These are phyloP conservation scores for Lecanicillium sp. DNA, from an alignment of 2,329 filamentous ascomycete genomes.

Conservation along the genomic window DNA sequence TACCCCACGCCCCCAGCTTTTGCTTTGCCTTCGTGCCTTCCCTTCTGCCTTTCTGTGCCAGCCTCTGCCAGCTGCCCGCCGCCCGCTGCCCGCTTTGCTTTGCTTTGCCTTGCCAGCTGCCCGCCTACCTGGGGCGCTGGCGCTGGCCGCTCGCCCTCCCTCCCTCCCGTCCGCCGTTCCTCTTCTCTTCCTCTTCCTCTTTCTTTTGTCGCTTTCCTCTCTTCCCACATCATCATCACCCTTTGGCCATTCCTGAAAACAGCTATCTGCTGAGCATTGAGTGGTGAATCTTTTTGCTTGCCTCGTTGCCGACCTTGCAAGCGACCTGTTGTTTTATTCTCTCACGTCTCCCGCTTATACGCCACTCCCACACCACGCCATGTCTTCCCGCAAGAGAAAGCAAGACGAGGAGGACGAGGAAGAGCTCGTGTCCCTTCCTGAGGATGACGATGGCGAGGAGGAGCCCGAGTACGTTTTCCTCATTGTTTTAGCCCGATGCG, in stretches of 20 bases:
- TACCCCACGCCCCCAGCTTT: constrained; percentile 11
- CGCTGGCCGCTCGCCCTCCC: constrained; percentile 20
- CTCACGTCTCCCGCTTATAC: constrained; percentile 10
- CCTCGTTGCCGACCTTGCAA: neutral
- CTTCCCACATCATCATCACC: constrained; percentile 6
- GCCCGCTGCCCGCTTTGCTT: neutral
- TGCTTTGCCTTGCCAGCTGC: constrained; percentile 9
- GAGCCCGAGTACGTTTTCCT: constrained; percentile 46
- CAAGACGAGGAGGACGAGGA: constrained; percentile 42
- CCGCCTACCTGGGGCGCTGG: too few species aligned
- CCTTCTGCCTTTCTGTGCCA: too few species aligned
- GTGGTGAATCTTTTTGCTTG: neutral
- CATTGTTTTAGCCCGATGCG: neutral
- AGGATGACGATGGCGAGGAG: constrained; percentile 45
- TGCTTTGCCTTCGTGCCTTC: constrained; percentile 7
- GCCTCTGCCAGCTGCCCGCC: neutral
- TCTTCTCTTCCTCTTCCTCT: constrained; percentile 18
- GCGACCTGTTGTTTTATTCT: constrained; percentile 3
- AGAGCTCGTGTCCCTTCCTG: constrained; percentile 49
- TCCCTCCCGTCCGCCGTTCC: constrained; percentile 20
- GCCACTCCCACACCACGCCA: constrained; percentile 21
- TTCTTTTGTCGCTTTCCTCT: constrained; percentile 10
- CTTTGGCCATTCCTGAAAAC: neutral
- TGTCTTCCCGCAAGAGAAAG: constrained; percentile 50
- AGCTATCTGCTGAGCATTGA: neutral